phyloP scores from a whole-genome alignment of 2,329 filamentous ascomycete species.

The Setomelanomma holmii region DNA sequence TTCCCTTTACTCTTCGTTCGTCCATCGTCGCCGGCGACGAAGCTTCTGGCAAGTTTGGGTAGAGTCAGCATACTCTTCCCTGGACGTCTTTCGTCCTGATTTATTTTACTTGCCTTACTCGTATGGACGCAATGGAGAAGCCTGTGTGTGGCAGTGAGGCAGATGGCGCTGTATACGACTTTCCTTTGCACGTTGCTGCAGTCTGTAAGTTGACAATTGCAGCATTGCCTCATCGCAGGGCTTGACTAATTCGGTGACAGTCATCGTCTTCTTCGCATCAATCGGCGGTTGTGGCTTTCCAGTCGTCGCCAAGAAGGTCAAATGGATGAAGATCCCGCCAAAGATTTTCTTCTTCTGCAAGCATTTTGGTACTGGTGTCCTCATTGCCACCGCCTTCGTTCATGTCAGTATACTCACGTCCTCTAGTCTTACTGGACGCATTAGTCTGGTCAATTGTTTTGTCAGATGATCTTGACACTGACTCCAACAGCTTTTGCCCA shows the following conservation, averaged over 20 bases:
- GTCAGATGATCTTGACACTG: too few relatives aligned
- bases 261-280: slow-evolving; percentile 49
- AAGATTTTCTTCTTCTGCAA: slow-evolving; percentile 68
- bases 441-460: too few relatives aligned
- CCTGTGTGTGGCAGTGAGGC: slow-evolving; percentile 42
- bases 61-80: slow-evolving; percentile 18
- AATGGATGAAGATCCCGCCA: slow-evolving; percentile 64
- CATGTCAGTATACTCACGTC: slow-evolving; percentile 55
- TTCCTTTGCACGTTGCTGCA: slow-evolving; percentile 48
- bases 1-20: slow-evolving; percentile 25
- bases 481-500: slow-evolving; percentile 59
- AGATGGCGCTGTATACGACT: slow-evolving; percentile 41
- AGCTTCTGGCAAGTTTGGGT: slow-evolving; percentile 37
- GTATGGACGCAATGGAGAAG: slow-evolving; percentile 42
- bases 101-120: slow-evolving; percentile 32
- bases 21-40: slow-evolving; percentile 45
- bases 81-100: slow-evolving; percentile 11
- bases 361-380: slow-evolving; percentile 74
- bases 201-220: slow-evolving; percentile 41
- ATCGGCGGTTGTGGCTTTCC: slow-evolving; percentile 48
- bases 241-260: slow-evolving; percentile 28
- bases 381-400: slow-evolving; percentile 87
- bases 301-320: slow-evolving; percentile 58
- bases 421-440: too few relatives aligned
- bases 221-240: not conserved